Percentiles rank a stretch among this genome's conserved stretches.
These are phyloP conservation scores for Colletotrichum incanum DNA, from an alignment of 2,329 filamentous ascomycete genomes.

Conservation along the genomic window DNA sequence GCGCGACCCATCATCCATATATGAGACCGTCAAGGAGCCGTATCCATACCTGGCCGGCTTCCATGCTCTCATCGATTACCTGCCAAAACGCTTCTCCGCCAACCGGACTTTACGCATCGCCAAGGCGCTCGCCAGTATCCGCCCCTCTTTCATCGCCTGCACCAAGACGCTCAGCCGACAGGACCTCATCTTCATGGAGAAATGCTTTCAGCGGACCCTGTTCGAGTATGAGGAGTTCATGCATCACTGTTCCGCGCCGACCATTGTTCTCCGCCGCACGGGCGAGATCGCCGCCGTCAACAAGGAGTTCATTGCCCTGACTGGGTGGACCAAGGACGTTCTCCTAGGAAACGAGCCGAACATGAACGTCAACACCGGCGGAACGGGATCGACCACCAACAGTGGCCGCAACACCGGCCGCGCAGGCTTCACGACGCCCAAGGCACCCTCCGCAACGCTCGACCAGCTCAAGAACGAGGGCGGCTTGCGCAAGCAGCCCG, in stretches of 20 bases:
- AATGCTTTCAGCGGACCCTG: slow-evolving; percentile 92
- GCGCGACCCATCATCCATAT: slow-evolving; percentile 86
- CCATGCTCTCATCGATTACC: slow-evolving; percentile 86
- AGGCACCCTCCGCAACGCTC: slow-evolving; percentile 61
- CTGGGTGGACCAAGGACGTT: slow-evolving; percentile 93
- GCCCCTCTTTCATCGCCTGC: slow-evolving; percentile 93
- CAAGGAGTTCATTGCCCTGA: slow-evolving; percentile 96
- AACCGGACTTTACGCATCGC: slow-evolving; percentile 87
- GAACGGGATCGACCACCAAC: slow-evolving; percentile 61
- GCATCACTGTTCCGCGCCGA: slow-evolving; percentile 89
- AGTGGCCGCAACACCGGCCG: slow-evolving; percentile 60
- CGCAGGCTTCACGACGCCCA: slow-evolving; percentile 66
- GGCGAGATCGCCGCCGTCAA: slow-evolving; percentile 96
- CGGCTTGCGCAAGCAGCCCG: slow-evolving; percentile 75
- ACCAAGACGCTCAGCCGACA: slow-evolving; percentile 90
- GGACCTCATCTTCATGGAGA: slow-evolving; percentile 97
- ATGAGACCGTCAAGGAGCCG: slow-evolving; percentile 89
- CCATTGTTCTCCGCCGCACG: slow-evolving; percentile 90
- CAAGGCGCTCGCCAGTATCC: slow-evolving; percentile 88
- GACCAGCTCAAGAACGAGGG: slow-evolving; percentile 58
- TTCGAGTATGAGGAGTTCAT: slow-evolving; percentile 96
- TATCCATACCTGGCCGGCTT: slow-evolving; percentile 94
- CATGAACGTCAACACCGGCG: slow-evolving; percentile 85
- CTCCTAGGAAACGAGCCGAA: slow-evolving; percentile 91
- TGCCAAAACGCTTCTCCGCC: slow-evolving; percentile 83